These are phyloP conservation scores for Arthrocladium fulminans DNA, from an alignment of 2,329 filamentous ascomycete species.

Conservation along the genomic window DNA sequence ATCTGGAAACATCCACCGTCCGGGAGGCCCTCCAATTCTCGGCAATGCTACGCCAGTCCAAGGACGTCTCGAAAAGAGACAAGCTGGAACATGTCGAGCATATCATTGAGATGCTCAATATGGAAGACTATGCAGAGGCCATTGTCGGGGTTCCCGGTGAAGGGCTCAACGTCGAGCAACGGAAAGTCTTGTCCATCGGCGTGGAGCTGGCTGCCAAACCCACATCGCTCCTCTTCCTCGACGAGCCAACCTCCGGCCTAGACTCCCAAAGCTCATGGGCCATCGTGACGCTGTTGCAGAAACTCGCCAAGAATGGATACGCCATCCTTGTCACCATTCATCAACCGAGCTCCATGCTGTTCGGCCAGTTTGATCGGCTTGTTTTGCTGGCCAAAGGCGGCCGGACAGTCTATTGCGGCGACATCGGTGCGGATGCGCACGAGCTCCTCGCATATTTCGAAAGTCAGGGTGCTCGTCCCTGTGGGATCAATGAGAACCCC, in stretches of 20 bases:
- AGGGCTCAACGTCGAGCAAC: slow-evolving; percentile 56
- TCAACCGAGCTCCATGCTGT: slow-evolving; percentile 76
- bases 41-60: slow-evolving; percentile 54
- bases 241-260: slow-evolving; percentile 58
- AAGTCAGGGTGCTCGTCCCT: slow-evolving; percentile 51
- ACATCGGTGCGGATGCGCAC: slow-evolving; percentile 66
- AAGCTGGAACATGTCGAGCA: slow-evolving; percentile 62
- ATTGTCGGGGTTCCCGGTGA: slow-evolving; percentile 52
- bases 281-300: slow-evolving; percentile 53
- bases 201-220: slow-evolving; percentile 56
- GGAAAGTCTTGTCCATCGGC: slow-evolving; percentile 56
- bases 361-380: slow-evolving; percentile 79
- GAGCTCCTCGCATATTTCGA: slow-evolving; percentile 56
- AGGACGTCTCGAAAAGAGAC: slow-evolving; percentile 48
- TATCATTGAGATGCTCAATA: slow-evolving; percentile 60
- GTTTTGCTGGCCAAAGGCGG: slow-evolving; percentile 71
- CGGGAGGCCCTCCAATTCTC: slow-evolving; percentile 59
- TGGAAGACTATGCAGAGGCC: slow-evolving; percentile 58
- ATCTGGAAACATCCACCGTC: slow-evolving; percentile 58
- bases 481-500: slow-evolving; percentile 44
- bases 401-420: slow-evolving; percentile 77
- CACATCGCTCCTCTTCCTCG: slow-evolving; percentile 52
- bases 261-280: slow-evolving; percentile 60
- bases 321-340: slow-evolving; percentile 87
- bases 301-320: slow-evolving; percentile 63